These are phyloP conservation scores for Trichoderma brevicompactum DNA, from an alignment of 2,329 filamentous ascomycete species.

Conservation along the genomic window DNA sequence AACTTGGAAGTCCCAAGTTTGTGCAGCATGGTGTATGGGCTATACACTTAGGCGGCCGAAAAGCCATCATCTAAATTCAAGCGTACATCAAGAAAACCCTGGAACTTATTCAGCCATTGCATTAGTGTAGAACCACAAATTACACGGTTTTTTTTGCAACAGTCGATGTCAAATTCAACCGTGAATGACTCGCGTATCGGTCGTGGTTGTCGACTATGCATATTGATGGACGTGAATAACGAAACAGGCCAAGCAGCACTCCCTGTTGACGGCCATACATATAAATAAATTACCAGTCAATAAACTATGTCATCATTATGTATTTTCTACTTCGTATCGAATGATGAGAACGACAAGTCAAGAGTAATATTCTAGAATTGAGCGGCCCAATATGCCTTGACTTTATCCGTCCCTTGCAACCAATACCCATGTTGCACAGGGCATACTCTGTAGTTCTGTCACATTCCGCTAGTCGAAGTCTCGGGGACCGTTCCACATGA, in stretches of 20 bases:
- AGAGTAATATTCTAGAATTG: not conserved
- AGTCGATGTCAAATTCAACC: not conserved
- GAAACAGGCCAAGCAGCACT: constrained; percentile 12
- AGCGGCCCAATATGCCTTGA: not conserved
- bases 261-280: not conserved
- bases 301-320: not conserved
- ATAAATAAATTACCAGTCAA: constrained; percentile 7
- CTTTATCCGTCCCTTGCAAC: not conserved
- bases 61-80: not conserved
- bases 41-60: not conserved
- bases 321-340: not conserved
- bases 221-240: not conserved
- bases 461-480: not conserved
- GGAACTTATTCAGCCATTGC: not conserved
- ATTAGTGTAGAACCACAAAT: not conserved
- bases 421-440: not conserved
- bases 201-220: not conserved
- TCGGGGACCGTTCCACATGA: not conserved
- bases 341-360: not conserved
- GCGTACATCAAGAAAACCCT: not conserved
- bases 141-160: not conserved
- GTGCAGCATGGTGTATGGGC: not conserved
- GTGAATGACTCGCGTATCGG: not conserved
- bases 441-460: not conserved
- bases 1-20: not conserved